A percentile compares a stretch with the other conserved stretches of the same genome.
These are phyloP conservation scores for Lagenaria siceraria DNA, from an alignment of 306 rosid species.

Conservation along the genomic window DNA sequence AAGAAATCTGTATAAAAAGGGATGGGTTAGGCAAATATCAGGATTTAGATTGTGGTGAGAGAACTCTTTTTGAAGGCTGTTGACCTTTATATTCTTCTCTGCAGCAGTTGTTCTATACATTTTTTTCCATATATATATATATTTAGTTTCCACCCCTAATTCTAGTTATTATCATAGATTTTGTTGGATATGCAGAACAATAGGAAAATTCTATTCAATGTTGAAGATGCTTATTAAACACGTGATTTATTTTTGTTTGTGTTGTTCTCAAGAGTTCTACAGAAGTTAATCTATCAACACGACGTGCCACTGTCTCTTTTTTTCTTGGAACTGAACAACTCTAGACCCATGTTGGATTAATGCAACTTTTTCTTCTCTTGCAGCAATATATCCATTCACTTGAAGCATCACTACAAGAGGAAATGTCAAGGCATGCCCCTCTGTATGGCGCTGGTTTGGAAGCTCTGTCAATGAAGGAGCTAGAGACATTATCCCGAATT, in stretches of 20 bases:
- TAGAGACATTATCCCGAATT: constrained; percentile 78
- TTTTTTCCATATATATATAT: background rate
- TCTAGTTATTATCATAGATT: background rate
- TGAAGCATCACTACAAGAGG: constrained; percentile 87
- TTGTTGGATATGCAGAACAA: background rate
- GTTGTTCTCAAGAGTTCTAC: background rate
- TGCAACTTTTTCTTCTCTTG: constrained; percentile 19
- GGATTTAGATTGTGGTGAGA: background rate
- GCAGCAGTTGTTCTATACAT: background rate
- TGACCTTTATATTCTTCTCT: background rate
- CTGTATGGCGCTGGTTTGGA: constrained; percentile 92
- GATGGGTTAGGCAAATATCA: background rate
- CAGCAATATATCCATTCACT: constrained; percentile 96
- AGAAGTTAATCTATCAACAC: background rate
- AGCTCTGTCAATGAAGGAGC: constrained; percentile 85
- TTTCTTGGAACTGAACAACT: background rate
- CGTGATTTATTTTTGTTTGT: background rate
- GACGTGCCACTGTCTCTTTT: background rate
- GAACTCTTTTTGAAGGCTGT: background rate
- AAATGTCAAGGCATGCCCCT: constrained; percentile 96
- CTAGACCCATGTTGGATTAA: constrained; percentile 10
- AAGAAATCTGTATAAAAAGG: background rate
- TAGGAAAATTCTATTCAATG: background rate
- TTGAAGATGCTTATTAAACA: background rate
- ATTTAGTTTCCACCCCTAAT: background rate